A percentile compares a stretch with the other conserved stretches of the same genome.
Evolutionary conservation across 2,329 filamentous ascomycete genomes (phyloP).

Genomic region (Colletotrichum noveboracense): DNA sequence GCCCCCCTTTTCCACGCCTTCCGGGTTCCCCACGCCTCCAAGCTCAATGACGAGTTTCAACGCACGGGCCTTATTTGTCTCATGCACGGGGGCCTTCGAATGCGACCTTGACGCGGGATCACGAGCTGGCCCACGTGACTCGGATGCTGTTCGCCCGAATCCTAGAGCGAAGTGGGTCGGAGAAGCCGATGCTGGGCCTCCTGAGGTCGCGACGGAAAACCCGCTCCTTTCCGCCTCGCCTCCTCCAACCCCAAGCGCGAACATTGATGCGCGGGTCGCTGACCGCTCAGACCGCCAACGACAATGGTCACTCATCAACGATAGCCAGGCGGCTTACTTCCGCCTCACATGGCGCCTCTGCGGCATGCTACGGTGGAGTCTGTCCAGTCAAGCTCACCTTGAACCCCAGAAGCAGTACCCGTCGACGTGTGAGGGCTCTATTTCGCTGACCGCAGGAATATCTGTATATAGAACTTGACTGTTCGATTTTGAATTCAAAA

Average conservation of each 20-base stretch:
- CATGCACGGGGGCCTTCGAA: rapidly evolving
- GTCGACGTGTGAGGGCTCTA: rapidly evolving
- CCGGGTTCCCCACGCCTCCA: neutral
- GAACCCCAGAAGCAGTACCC: neutral
- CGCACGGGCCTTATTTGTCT: neutral
- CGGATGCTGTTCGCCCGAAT: neutral
- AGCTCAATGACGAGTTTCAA: neutral
- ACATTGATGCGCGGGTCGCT: neutral
- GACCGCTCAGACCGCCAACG: neutral
- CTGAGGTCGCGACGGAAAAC: neutral
- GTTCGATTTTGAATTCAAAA: neutral
- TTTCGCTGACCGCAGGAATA: neutral
- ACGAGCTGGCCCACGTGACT: neutral
- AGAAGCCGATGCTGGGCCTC: neutral
- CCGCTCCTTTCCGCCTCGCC: neutral
- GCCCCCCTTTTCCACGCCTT: neutral
- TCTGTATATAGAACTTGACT: neutral
- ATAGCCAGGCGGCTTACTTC: neutral
- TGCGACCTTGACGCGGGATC: neutral
- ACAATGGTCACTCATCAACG: rapidly evolving
- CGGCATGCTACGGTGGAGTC: neutral
- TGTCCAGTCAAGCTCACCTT: neutral
- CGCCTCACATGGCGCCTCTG: neutral
- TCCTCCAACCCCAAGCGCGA: neutral
- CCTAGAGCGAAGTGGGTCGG: neutral